Evolutionary conservation across 768 basidiomycete species (phyloP).

Genomic region (Kwoniella shandongensis): DNA sequence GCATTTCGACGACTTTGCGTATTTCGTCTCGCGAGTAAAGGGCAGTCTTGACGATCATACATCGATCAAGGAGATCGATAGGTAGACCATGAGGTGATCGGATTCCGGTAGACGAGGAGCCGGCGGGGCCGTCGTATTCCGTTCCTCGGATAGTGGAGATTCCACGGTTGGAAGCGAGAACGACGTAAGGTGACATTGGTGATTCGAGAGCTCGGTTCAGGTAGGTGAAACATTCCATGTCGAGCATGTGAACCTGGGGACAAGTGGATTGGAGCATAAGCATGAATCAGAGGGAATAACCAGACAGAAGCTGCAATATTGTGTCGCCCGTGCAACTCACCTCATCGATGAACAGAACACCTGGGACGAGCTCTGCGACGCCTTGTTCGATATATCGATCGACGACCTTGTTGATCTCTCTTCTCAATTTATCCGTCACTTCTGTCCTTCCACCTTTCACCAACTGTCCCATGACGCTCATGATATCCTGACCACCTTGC

Average conservation of each 20-base stretch:
- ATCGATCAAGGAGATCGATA: conserved; percentile 89
- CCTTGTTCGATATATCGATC: conserved; percentile 97
- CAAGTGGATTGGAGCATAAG: neutral
- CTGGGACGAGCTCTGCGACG: conserved; percentile 95
- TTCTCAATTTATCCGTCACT: conserved; percentile 90
- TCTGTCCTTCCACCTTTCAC: conserved; percentile 93
- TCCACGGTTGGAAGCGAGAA: conserved; percentile 94
- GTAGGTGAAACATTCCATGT: conserved; percentile 99
- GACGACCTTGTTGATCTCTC: conserved; percentile 96
- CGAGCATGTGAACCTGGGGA: conserved; percentile 97
- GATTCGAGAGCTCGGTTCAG: conserved; percentile 93
- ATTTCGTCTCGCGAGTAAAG: conserved; percentile 80
- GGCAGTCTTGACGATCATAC: conserved; percentile 90
- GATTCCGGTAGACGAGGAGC: conserved; percentile 61
- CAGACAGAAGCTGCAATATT: neutral
- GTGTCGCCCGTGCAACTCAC: no score
- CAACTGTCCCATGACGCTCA: conserved; percentile 89
- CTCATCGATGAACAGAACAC: conserved; percentile 98
- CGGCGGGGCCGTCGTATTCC: conserved; percentile 54
- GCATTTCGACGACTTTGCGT: conserved; percentile 76
- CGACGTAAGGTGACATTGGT: conserved; percentile 94
- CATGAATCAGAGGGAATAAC: neutral
- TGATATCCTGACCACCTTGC: conserved; percentile 89
- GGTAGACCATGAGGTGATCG: conserved; percentile 91
- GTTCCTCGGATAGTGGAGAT: conserved; percentile 90